Evolutionary conservation across 148 eudicot species (phyloP), one percentile per base, ranked within the genome.

Genomic region (Polygonum aviculare): DNA sequence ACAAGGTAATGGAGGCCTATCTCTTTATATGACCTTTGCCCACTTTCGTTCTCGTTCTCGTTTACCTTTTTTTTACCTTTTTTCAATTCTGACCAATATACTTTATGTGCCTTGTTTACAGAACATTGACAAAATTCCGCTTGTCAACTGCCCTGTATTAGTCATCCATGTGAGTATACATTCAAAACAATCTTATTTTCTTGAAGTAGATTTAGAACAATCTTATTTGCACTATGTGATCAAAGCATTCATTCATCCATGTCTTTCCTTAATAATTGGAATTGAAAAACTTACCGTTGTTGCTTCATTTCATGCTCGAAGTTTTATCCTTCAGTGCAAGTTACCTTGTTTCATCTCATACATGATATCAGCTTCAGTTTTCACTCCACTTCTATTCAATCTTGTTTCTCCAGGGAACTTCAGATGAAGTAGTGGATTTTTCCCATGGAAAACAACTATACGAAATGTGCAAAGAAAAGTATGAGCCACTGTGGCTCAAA

Each of bases 361-460:
- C 9, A 44, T 7, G 47, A 44, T 44, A 44, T 44, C 1, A 6
- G 45, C 45, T 41, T 41, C 45, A 4, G 5, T 7, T 40, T 40
- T 40, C 7, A 44, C 8, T 44, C 8, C 2, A 44, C 1, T 6
- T 44, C 1, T 6, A 44, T 44, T 7, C 9, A 44, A 44, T 44
- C 47, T 44, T 44, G 8, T 6, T 44, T 63, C 38, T 45, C 26
- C 72, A 90, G 93, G 93, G 93, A 76, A 90, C 93, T 73, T 77
- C 88, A 50, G 93, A 90, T 76, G 93, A 87, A 78, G 91, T 90
- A 18, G 93, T 90, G 1, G 87, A 90, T 80, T 86, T 84, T 62
- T 87, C 88, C 54, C 93, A 90, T 67, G 93, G 93, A 5, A 90
- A 87, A 83, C 89, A 84, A 78, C 87, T 90, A 22, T 90, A 90